Evolutionary conservation across 768 basidiomycete genomes (phyloP).

Genomic region (Tylopilus sp.): DNA sequence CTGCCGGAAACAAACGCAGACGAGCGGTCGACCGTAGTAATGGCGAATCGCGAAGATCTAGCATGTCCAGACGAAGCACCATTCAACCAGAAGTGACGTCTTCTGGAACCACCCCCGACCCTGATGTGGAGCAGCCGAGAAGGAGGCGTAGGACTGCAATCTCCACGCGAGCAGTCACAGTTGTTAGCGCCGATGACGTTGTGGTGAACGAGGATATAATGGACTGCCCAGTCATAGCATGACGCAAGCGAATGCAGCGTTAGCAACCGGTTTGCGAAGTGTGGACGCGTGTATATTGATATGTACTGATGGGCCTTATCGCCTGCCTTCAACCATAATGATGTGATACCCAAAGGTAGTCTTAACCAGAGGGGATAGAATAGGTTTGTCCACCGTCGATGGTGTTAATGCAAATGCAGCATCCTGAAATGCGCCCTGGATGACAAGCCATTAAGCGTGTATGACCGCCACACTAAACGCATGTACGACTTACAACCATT

Average conservation of each 20-base stretch:
- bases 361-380: conserved; percentile 70
- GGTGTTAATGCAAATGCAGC: conserved; percentile 81
- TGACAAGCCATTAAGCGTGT: conserved; percentile 1
- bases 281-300: conserved; percentile 18
- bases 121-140: conserved; percentile 58
- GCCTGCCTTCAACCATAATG: conserved; percentile 87
- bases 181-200: conserved; percentile 32
- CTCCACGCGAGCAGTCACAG: conserved; percentile 25
- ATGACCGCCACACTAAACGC: not conserved
- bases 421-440: conserved; percentile 73
- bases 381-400: conserved; percentile 78
- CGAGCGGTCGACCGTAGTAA: conserved; percentile 32
- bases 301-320: conserved; percentile 34
- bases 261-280: not conserved
- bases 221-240: conserved; percentile 27
- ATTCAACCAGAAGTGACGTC: conserved; percentile 49
- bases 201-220: conserved; percentile 30
- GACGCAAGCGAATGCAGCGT: conserved; percentile 1
- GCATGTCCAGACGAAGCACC: conserved; percentile 36
- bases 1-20: conserved; percentile 39
- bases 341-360: conserved; percentile 85
- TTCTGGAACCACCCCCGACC: conserved; percentile 54
- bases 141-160: conserved; percentile 38
- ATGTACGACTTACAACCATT: conserved; percentile 58
- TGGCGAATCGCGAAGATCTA: conserved; percentile 34